A percentile compares a stretch with the other conserved stretches of the same genome.
phyloP scores from a whole-genome alignment of 768 basidiomycete genomes.

The Neoboletus magnificus region DNA sequence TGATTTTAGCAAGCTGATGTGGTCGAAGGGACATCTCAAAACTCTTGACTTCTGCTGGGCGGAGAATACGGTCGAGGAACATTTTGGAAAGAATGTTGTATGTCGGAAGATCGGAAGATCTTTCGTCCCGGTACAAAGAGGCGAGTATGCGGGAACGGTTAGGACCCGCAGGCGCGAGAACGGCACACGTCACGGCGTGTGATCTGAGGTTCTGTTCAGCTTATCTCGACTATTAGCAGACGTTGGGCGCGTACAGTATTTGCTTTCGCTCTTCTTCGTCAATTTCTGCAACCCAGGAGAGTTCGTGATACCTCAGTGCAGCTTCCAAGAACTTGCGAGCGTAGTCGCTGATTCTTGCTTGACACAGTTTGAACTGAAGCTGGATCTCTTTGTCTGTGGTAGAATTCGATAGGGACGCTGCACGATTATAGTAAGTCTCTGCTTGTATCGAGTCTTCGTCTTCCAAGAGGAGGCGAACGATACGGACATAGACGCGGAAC shows the following conservation, averaged over 20 bases:
- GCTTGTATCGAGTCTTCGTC: constrained; percentile 97
- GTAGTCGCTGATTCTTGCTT: constrained; percentile 93
- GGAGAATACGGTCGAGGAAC: constrained; percentile 97
- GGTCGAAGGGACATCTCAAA: constrained; percentile 85
- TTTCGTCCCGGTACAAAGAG: constrained; percentile 91
- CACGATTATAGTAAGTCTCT: constrained; percentile 97
- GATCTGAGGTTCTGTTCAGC: constrained; percentile 43
- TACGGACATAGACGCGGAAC: constrained; percentile 86
- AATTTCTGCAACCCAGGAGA: constrained; percentile 87
- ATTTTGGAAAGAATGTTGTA: constrained; percentile 94
- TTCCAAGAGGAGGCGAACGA: constrained; percentile 90
- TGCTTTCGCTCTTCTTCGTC: constrained; percentile 91
- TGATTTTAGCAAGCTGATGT: constrained; percentile 92
- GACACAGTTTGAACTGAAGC: constrained; percentile 85
- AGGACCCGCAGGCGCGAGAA: constrained; percentile 95
- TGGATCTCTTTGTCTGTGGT: constrained; percentile 75
- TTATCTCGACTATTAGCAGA: neutral
- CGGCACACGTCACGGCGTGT: constrained; percentile 93
- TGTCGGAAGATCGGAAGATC: constrained; percentile 72
- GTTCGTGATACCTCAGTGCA: constrained; percentile 88
- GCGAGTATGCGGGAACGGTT: constrained; percentile 92
- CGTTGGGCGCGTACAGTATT: constrained; percentile 66
- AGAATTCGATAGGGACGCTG: constrained; percentile 82
- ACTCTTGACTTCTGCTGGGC: constrained; percentile 81
- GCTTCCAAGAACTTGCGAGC: constrained; percentile 92